Percentiles rank a stretch among this genome's conserved stretches.
Evolutionary conservation across 768 basidiomycete genomes (phyloP).

Genomic region (Amanita fuliginea): DNA sequence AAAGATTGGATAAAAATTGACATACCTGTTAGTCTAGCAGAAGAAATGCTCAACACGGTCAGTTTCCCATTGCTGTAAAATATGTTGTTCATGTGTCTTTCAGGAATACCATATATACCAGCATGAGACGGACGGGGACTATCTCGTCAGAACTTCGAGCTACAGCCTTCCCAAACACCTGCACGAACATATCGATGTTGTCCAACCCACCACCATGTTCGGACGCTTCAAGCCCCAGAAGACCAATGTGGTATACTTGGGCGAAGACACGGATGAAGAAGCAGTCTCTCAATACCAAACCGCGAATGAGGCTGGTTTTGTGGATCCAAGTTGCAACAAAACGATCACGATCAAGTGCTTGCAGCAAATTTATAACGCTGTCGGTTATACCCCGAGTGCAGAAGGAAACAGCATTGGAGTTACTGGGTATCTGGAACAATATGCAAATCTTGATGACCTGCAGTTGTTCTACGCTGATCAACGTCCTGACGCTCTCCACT

Average conservation of each 20-base stretch:
- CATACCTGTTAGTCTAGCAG: slow-evolving; percentile 48
- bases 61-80: background rate
- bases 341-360: slow-evolving; percentile 43
- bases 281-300: slow-evolving; percentile 11
- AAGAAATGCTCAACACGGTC: slow-evolving; percentile 57
- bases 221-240: slow-evolving; percentile 33
- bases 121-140: slow-evolving; percentile 34
- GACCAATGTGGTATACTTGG: slow-evolving; percentile 26
- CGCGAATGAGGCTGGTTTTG: slow-evolving; percentile 20
- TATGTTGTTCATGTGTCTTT: background rate
- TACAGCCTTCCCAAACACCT: slow-evolving; percentile 52
- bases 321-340: slow-evolving; percentile 37
- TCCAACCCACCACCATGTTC: slow-evolving; percentile 66
- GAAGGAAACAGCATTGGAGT: slow-evolving; percentile 39
- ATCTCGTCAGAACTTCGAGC: slow-evolving; percentile 47
- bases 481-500: slow-evolving; percentile 32
- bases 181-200: slow-evolving; percentile 49
- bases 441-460: slow-evolving; percentile 39
- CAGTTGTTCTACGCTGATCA: slow-evolving; percentile 36
- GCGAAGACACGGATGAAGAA: slow-evolving; percentile 8
- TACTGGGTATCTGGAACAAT: slow-evolving; percentile 40
- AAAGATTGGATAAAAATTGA: slow-evolving; percentile 56
- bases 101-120: slow-evolving; percentile 42
- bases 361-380: slow-evolving; percentile 41
- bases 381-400: slow-evolving; percentile 31